These are phyloP conservation scores for Exophiala lecanii-corni DNA, from an alignment of 2,329 filamentous ascomycete genomes.

Conservation along the genomic window DNA sequence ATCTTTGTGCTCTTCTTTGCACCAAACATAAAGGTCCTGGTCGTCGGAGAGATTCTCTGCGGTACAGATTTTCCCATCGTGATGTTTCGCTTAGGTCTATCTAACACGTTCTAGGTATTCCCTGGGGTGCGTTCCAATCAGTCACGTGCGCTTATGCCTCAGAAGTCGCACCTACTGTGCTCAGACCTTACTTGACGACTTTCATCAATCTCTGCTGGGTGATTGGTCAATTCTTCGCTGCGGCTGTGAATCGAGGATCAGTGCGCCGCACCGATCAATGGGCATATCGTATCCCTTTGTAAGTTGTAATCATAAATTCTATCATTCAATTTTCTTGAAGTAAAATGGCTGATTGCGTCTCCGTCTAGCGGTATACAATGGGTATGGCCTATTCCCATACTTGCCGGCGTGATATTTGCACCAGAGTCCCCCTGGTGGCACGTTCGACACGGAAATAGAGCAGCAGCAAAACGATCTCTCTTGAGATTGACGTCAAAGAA, in stretches of 20 bases:
- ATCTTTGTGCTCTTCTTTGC: slow-evolving; percentile 40
- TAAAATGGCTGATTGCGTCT: no score
- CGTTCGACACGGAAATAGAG: slow-evolving; percentile 2
- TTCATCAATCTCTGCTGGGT: slow-evolving; percentile 38
- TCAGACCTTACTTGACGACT: slow-evolving; percentile 31
- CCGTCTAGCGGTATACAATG: slow-evolving; percentile 19
- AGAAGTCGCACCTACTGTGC: slow-evolving; percentile 32
- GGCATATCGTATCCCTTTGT: slow-evolving; percentile 33
- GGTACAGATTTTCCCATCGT: no score
- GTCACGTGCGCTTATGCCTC: slow-evolving; percentile 33
- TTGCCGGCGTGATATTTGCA: slow-evolving; percentile 17
- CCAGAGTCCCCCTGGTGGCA: slow-evolving; percentile 22
- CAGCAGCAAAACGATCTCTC: neutral
- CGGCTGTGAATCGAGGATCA: slow-evolving; percentile 31
- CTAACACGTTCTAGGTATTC: slow-evolving; percentile 26
- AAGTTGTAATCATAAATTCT: neutral
- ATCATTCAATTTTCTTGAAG: neutral
- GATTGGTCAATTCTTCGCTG: slow-evolving; percentile 30
- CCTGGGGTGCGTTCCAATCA: slow-evolving; percentile 32
- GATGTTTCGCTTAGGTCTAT: neutral
- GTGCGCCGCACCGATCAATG: slow-evolving; percentile 30
- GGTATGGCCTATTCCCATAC: slow-evolving; percentile 21
- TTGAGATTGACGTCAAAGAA: slow-evolving; percentile 1
- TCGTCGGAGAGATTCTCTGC: slow-evolving; percentile 33
- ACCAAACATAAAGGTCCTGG: slow-evolving; percentile 29